A percentile compares a stretch with the other conserved stretches of the same genome.
Evolutionary conservation across 2,329 filamentous ascomycete species (phyloP).

Genomic region (Xylariales sp.): DNA sequence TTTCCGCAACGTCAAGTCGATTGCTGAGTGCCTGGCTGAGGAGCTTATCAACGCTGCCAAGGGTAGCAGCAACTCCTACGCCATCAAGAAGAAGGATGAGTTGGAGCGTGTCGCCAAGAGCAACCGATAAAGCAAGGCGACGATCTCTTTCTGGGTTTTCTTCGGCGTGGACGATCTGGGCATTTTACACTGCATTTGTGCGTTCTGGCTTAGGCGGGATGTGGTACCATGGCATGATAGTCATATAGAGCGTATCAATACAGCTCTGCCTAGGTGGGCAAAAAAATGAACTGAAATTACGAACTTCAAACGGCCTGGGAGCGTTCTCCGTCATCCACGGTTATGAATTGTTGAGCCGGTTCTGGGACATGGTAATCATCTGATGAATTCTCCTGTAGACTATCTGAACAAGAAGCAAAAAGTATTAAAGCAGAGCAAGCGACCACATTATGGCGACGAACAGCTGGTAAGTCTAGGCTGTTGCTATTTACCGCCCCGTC

Average conservation of each 20-base stretch:
- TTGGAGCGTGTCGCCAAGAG: slow-evolving; percentile 99
- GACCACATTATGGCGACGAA: neutral
- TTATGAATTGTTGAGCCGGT: slow-evolving; percentile 28
- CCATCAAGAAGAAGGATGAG: slow-evolving; percentile 99
- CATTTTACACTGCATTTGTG: slow-evolving; percentile 57
- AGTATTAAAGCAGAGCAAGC: slow-evolving; percentile 9
- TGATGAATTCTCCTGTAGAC: slow-evolving; percentile 19
- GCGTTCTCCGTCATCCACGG: slow-evolving; percentile 28
- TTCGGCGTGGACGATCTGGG: slow-evolving; percentile 56
- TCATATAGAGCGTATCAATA: slow-evolving; percentile 56
- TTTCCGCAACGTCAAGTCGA: slow-evolving; percentile 99
- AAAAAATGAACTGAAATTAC: slow-evolving; percentile 53
- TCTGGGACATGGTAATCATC: slow-evolving; percentile 13
- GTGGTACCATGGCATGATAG: slow-evolving; percentile 58
- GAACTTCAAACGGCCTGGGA: slow-evolving; percentile 35
- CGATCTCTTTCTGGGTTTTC: slow-evolving; percentile 53
- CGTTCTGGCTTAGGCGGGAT: slow-evolving; percentile 58
- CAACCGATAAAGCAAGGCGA: slow-evolving; percentile 86
- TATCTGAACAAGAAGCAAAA: slow-evolving; percentile 11
- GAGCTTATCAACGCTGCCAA: slow-evolving; percentile 99
- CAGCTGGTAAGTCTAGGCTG: slow-evolving; percentile 1
- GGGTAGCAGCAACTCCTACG: slow-evolving; percentile 99
- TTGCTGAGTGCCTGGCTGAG: slow-evolving; percentile 99
- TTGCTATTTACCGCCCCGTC: neutral
- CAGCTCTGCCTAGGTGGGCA: slow-evolving; percentile 53